Percentiles rank a stretch among this genome's conserved stretches.
Evolutionary conservation across 73 alveolate species (phyloP).

Genomic region (Diophrys sp.): DNA sequence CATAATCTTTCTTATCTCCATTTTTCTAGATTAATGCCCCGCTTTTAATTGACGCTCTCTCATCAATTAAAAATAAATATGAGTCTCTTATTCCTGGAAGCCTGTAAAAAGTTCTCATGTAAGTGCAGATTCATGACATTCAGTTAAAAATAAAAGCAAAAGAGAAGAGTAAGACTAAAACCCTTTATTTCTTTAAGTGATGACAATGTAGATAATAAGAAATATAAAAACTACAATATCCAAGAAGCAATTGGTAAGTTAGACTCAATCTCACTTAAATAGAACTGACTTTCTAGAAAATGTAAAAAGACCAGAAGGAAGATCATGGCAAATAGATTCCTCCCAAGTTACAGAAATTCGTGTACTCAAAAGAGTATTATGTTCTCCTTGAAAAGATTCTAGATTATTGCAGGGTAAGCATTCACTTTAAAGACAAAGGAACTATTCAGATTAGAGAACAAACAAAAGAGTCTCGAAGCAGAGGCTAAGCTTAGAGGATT

Average conservation of each 20-base stretch:
- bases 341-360: background rate
- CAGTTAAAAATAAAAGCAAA: background rate
- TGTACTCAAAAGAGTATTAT: background rate
- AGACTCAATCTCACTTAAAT: background rate
- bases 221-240: too few species aligned
- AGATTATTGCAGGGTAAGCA: background rate
- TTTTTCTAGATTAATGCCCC: background rate
- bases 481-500: background rate
- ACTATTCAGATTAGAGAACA: background rate
- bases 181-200: background rate
- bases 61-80: too few species aligned
- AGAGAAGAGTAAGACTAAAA: background rate
- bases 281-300: background rate
- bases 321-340: background rate
- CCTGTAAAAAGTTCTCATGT: background rate
- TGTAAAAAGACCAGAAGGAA: background rate
- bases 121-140: background rate
- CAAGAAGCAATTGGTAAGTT: background rate
- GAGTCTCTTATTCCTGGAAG: conserved; percentile 3
- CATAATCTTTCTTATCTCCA: too few species aligned
- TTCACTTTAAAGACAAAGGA: background rate
- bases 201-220: background rate
- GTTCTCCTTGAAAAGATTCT: background rate
- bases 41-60: too few species aligned
- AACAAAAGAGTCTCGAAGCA: background rate